phyloP scores from a whole-genome alignment of 768 basidiomycete species.

The Pleurotus ostreatus region DNA sequence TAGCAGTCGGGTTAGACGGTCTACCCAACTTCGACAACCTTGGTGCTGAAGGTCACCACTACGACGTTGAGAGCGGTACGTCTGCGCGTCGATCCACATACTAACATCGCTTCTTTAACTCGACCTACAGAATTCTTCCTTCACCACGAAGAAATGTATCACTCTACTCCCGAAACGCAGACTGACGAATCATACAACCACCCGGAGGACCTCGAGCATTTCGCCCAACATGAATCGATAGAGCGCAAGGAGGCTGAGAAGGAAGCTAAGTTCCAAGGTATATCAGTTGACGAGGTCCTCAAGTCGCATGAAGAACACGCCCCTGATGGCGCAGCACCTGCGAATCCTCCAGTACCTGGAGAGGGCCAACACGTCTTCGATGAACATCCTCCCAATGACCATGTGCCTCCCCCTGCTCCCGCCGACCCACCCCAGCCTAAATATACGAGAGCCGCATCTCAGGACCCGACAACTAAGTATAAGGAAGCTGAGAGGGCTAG shows the following conservation, averaged over 20 bases:
- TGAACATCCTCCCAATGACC: conserved; percentile 12
- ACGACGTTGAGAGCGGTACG: conserved; percentile 86
- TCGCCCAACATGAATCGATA: conserved; percentile 82
- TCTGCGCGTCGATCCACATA: conserved; percentile 5
- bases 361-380: conserved; percentile 17
- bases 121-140: conserved; percentile 75
- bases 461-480: conserved; percentile 63
- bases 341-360: conserved; percentile 15
- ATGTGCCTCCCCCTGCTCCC: conserved; percentile 19
- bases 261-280: conserved; percentile 82
- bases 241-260: conserved; percentile 80
- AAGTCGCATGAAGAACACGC: conserved; percentile 39
- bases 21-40: conserved; percentile 81
- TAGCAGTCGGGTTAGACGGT: conserved; percentile 65
- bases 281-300: conserved; percentile 69
- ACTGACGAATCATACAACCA: conserved; percentile 93
- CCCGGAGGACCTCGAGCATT: conserved; percentile 92
- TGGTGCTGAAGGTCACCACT: conserved; percentile 91
- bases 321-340: conserved; percentile 22
- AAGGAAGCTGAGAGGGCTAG: conserved; percentile 50
- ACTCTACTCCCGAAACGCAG: conserved; percentile 96
- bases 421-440: conserved; percentile 53
- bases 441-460: conserved; percentile 59
- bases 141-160: conserved; percentile 96
- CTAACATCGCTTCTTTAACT: not conserved